Conservation (phyloP, 2,329 filamentous ascomycete genomes). For the Nannizziopsis barbatae region DNA sequence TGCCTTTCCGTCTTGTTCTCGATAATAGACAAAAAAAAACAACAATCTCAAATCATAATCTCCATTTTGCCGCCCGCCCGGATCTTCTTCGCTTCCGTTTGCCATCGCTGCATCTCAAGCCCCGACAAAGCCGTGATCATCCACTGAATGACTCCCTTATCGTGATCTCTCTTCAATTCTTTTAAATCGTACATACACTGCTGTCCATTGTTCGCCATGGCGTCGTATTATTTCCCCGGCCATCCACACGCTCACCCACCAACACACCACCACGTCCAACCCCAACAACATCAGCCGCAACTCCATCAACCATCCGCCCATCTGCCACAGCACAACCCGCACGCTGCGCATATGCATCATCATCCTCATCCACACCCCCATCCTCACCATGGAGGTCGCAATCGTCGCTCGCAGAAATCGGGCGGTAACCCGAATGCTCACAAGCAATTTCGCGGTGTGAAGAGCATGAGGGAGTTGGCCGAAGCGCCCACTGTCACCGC, state of each 20-base stretch:
- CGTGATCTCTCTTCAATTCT: neutral
- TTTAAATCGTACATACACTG: neutral
- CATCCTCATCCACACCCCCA: constrained; percentile 68
- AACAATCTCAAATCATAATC: neutral
- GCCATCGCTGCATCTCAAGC: neutral
- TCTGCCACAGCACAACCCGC: constrained; percentile 41
- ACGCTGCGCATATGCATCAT: constrained; percentile 73
- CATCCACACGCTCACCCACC: constrained; percentile 25
- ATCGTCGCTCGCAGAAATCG: constrained; percentile 70
- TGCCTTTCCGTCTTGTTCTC: constrained; percentile 14
- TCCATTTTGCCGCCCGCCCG: neutral
- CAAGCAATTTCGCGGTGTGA: constrained; percentile 74
- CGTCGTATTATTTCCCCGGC: constrained; percentile 36
- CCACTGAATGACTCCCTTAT: neutral
- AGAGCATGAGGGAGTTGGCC: constrained; percentile 73
- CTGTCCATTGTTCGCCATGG: constrained; percentile 27
- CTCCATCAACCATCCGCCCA: constrained; percentile 44
- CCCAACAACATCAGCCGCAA: constrained; percentile 40
- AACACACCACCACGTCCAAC: constrained; percentile 37
- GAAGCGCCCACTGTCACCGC: constrained; percentile 64
- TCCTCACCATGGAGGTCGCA: constrained; percentile 73
- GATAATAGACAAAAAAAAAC: constrained; percentile 15
- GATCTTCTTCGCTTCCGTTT: neutral
- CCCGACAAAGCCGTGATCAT: neutral
- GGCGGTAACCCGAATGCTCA: constrained; percentile 65